Evolutionary conservation across 2,329 filamentous ascomycete species (phyloP), one percentile per base, ranked within the genome.

Genomic region (Dothideomycetidae sp.): DNA sequence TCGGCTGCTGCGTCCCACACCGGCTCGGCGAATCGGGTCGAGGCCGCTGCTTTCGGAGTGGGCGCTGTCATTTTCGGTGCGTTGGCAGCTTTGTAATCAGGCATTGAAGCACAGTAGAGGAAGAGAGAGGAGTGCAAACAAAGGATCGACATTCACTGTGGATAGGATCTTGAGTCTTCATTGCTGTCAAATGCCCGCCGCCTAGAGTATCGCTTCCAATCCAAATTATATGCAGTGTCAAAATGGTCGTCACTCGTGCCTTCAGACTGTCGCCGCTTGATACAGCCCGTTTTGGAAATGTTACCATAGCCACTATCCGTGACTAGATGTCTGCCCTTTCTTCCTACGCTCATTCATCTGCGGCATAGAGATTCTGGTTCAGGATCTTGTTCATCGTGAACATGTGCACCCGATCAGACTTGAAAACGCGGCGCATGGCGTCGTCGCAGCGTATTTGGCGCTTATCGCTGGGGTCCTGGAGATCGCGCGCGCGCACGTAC

Each of bases 351-450:
- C 29, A 75, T 56, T 90, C 84, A 37, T 88, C 84, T 33, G 82
- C 70, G 2, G 80, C 81, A 54, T 93, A 94, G 28, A 96, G 67
- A 53, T 96, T 88, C 55, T 80, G 78, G 45, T 82, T 84, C 9
- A 96, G 74, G 11, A 93, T 73, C 66, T 94, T 94, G 67, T 93
- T 96, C 88, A 98, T 96, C 48, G 84, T 86, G 60, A 98, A 98
- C 90, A 98, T 98, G 60, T 96, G 84, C 34, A 98, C 81, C 52
- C 73, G 81, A 51, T 85, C 75, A 52, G 81, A 73, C 58, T 93
- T 93, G 65, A 98, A 98, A 5, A 98, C 81, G 5, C 81, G 80
- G 43, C 82, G 77, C 79, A 98, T 80, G 48, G 75, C 76, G 15
- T 93, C 83, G 59, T 98, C 90, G 61, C 90, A 98, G 17, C 75